These are phyloP conservation scores for Colletotrichum neosansevieriae DNA, from an alignment of 2,329 filamentous ascomycete genomes.

Conservation along the genomic window DNA sequence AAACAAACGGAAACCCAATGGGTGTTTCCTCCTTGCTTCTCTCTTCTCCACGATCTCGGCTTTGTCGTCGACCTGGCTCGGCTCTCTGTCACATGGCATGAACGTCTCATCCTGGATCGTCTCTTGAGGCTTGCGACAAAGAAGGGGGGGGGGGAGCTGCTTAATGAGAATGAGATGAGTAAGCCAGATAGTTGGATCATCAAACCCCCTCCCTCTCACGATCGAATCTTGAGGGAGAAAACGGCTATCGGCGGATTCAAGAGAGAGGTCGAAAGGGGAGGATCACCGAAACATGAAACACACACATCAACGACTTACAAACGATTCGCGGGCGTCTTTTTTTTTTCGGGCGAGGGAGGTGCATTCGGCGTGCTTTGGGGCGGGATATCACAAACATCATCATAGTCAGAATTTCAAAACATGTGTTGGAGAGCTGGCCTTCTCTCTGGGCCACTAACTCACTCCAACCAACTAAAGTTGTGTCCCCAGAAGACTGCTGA, in stretches of 20 bases:
- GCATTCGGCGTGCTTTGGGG: constrained; percentile 26
- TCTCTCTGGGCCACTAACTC: neutral
- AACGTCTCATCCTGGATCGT: too few species aligned
- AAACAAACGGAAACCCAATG: neutral
- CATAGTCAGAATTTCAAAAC: neutral
- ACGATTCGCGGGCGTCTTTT: constrained; percentile 24
- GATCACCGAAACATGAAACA: neutral
- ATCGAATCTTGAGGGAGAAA: too few species aligned
- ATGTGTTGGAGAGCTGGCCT: neutral
- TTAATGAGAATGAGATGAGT: constrained; percentile 7
- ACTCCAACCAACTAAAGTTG: neutral
- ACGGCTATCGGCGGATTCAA: too few species aligned
- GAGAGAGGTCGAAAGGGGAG: neutral
- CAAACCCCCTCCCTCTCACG: too few species aligned
- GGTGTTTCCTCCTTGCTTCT: neutral
- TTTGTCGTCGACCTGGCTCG: neutral
- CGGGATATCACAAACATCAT: constrained; percentile 7
- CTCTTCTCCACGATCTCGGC: neutral
- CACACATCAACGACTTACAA: constrained; percentile 16
- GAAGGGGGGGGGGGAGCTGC: too few species aligned
- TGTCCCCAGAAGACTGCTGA: too few species aligned
- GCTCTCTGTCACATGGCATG: too few species aligned
- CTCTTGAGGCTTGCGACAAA: too few species aligned
- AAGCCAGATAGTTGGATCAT: neutral
- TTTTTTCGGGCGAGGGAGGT: neutral